phyloP scores from a whole-genome alignment of 2,329 filamentous ascomycete genomes.

The Aspergillus oerlinghausenensis region DNA sequence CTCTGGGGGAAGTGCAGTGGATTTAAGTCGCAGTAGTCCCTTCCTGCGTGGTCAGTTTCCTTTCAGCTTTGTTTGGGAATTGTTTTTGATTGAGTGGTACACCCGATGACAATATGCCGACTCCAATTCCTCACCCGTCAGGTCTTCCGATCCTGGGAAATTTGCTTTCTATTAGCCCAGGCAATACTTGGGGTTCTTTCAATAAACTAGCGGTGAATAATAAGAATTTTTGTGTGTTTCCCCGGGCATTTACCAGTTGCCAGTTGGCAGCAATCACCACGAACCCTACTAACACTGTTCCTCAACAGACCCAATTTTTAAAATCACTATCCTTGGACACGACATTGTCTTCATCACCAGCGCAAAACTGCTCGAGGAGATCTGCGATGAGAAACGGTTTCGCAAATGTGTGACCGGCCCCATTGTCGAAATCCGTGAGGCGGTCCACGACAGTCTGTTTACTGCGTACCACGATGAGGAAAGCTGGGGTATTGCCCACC shows the following conservation, averaged over 20 bases:
- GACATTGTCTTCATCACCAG: slow-evolving; percentile 50
- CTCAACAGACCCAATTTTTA: slow-evolving; percentile 54
- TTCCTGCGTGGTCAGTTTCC: background rate
- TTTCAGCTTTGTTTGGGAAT: background rate
- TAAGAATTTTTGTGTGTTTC: slow-evolving; percentile 38
- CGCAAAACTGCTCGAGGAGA: slow-evolving; percentile 57
- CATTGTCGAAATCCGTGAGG: slow-evolving; percentile 55
- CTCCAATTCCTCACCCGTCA: slow-evolving; percentile 49
- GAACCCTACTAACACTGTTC: too few species aligned
- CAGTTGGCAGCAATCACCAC: background rate
- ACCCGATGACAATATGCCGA: slow-evolving; percentile 33
- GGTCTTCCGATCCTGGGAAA: slow-evolving; percentile 51
- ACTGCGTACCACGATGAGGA: slow-evolving; percentile 48
- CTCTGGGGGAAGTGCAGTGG: background rate
- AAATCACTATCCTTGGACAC: slow-evolving; percentile 46
- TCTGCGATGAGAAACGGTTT: slow-evolving; percentile 64
- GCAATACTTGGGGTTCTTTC: slow-evolving; percentile 49
- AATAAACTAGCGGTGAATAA: slow-evolving; percentile 42
- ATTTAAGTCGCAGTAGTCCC: background rate
- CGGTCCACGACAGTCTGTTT: slow-evolving; percentile 63
- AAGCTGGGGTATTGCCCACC: slow-evolving; percentile 63
- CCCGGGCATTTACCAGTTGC: background rate
- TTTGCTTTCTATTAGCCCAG: slow-evolving; percentile 46
- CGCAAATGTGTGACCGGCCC: slow-evolving; percentile 47
- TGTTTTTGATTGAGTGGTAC: background rate